These are phyloP conservation scores for Tinospora cordifolia DNA, from an alignment of 164 flowering plant species.

Conservation along the genomic window DNA sequence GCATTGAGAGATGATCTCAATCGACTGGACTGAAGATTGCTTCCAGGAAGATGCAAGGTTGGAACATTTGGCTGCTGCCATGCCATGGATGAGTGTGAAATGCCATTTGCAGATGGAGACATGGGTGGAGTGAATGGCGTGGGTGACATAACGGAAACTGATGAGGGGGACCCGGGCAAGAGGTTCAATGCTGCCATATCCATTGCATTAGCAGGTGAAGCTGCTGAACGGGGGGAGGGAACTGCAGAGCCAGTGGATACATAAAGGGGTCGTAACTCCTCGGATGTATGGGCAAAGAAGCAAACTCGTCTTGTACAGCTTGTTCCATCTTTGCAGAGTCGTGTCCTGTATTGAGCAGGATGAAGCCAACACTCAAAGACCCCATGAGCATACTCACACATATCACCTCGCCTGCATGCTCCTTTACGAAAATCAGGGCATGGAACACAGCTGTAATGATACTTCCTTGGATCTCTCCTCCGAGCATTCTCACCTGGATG, in stretches of 20 bases:
- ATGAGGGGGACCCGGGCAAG: slow-evolving; percentile 74
- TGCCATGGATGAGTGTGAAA: slow-evolving; percentile 47
- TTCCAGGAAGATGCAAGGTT: slow-evolving; percentile 80
- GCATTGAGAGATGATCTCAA: slow-evolving; percentile 80
- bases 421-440: slow-evolving; percentile 97
- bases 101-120: slow-evolving; percentile 73
- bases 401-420: slow-evolving; percentile 77
- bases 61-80: slow-evolving; percentile 88
- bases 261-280: slow-evolving; percentile 80
- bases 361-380: slow-evolving; percentile 98
- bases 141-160: slow-evolving; percentile 59
- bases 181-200: slow-evolving; percentile 76
- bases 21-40: slow-evolving; percentile 85
- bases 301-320: slow-evolving; percentile 71
- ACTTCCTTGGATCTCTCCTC: slow-evolving; percentile 87
- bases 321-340: slow-evolving; percentile 87
- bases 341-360: slow-evolving; percentile 89
- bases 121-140: slow-evolving; percentile 78
- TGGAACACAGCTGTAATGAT: slow-evolving; percentile 92
- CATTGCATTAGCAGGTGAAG: slow-evolving; percentile 52
- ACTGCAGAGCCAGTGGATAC: slow-evolving; percentile 88
- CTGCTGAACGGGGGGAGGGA: slow-evolving; percentile 67
- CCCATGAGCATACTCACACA: slow-evolving; percentile 96
- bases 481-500: slow-evolving; percentile 99
- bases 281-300: slow-evolving; percentile 84